These are phyloP conservation scores for Malassezia obtusa DNA, from an alignment of 1,284 basidiomycete genomes.

Conservation along the genomic window DNA sequence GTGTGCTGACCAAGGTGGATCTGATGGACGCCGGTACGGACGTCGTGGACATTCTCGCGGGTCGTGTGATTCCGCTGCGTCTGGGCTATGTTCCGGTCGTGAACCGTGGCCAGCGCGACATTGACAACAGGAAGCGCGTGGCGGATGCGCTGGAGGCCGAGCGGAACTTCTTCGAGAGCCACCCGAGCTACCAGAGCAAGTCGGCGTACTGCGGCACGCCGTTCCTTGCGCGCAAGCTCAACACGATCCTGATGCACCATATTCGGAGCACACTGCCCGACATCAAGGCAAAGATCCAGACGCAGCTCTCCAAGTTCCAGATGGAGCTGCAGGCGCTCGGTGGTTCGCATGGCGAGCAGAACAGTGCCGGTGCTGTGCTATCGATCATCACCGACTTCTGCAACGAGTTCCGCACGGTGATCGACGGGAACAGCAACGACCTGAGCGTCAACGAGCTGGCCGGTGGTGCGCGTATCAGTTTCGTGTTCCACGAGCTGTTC, in stretches of 20 bases:
- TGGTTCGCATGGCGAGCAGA: constrained; percentile 71
- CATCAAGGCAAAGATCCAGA: constrained; percentile 83
- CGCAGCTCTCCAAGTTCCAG: constrained; percentile 76
- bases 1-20: constrained; percentile 95
- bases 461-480: constrained; percentile 92
- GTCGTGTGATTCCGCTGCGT: constrained; percentile 82
- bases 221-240: constrained; percentile 91
- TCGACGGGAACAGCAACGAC: constrained; percentile 94
- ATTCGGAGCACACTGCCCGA: constrained; percentile 91
- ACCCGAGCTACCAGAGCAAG: constrained; percentile 82
- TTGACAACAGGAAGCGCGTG: constrained; percentile 75
- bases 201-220: constrained; percentile 94
- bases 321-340: constrained; percentile 76
- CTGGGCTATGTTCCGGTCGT: constrained; percentile 94
- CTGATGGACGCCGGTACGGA: constrained; percentile 96
- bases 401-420: constrained; percentile 85
- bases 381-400: constrained; percentile 96
- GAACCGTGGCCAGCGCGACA: constrained; percentile 93
- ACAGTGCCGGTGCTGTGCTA: constrained; percentile 76
- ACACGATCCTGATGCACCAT: constrained; percentile 97
- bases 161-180: constrained; percentile 83
- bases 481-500: constrained; percentile 96
- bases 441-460: constrained; percentile 85
- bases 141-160: constrained; percentile 75
- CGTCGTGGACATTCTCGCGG: constrained; percentile 94